These are phyloP conservation scores for Exophiala calicioides DNA, from an alignment of 2,329 filamentous ascomycete species.

Conservation along the genomic window DNA sequence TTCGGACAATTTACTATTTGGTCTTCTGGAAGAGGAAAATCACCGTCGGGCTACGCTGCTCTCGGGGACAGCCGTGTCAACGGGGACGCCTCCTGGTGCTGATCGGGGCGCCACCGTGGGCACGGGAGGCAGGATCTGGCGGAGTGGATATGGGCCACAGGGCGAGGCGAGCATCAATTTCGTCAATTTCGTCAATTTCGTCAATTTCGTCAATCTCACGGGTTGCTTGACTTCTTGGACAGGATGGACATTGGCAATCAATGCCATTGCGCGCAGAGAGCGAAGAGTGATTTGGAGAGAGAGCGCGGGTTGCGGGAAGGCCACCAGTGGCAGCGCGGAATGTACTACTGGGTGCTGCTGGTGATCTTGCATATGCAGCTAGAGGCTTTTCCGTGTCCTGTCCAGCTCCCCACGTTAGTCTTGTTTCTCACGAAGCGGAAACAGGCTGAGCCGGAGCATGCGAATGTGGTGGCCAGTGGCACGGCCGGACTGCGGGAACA, in stretches of 20 bases:
- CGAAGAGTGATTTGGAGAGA: constrained; percentile 23
- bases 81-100: constrained; percentile 14
- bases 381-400: constrained; percentile 8
- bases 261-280: constrained; percentile 13
- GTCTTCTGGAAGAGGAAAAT: constrained; percentile 22
- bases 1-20: constrained; percentile 13
- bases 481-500: constrained; percentile 3
- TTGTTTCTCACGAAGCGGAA: not conserved
- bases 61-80: constrained; percentile 23
- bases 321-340: constrained; percentile 20
- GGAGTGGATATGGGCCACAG: constrained; percentile 8
- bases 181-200: no score
- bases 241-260: constrained; percentile 25
- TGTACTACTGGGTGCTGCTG: constrained; percentile 2
- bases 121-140: constrained; percentile 4
- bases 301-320: constrained; percentile 6
- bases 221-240: constrained; percentile 20
- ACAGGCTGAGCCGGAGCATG: constrained; percentile 25
- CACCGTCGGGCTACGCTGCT: constrained; percentile 13
- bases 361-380: constrained; percentile 30
- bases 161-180: constrained; percentile 13
- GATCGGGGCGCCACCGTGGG: constrained; percentile 15
- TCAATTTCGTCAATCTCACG: constrained; percentile 15
- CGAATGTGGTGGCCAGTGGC: constrained; percentile 12
- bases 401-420: constrained; percentile 10